phyloP scores from a whole-genome alignment of 2,329 filamentous ascomycete species.

The Colletotrichum camelliae region DNA sequence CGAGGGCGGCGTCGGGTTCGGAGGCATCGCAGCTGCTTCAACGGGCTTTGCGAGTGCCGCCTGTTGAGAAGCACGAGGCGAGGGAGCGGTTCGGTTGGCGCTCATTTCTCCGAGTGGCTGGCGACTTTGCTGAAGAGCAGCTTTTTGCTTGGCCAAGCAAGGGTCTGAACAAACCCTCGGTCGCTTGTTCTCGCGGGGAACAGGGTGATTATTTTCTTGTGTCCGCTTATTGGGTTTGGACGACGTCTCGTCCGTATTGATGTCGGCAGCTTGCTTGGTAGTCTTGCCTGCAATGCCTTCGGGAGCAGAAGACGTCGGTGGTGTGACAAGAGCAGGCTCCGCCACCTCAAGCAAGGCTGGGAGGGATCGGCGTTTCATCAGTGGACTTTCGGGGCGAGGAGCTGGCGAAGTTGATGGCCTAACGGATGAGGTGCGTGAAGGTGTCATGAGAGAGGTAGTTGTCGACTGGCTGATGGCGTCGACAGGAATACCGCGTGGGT shows the following conservation, averaged over 20 bases:
- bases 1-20: background rate
- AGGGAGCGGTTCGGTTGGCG: conserved; percentile 19
- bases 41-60: background rate
- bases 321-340: conserved; percentile 4
- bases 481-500: conserved; percentile 47
- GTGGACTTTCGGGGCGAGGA: background rate
- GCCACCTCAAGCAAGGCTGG: background rate
- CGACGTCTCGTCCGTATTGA: background rate
- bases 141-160: background rate
- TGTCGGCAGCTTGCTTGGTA: background rate
- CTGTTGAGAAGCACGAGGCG: background rate
- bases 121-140: conserved; percentile 3
- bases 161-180: background rate
- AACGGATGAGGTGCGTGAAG: background rate
- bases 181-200: background rate
- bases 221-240: background rate
- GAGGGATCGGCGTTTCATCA: background rate
- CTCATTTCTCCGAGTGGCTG: conserved; percentile 27
- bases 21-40: background rate
- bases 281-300: background rate
- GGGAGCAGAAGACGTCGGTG: conserved; percentile 17
- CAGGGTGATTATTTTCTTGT: background rate
- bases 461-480: conserved; percentile 53
- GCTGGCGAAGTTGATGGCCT: conserved; percentile 7
- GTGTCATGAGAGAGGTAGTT: conserved; percentile 28